Base-by-base conservation (phyloP, 148 eudicot species). In the Drosera capensis region DNA sequence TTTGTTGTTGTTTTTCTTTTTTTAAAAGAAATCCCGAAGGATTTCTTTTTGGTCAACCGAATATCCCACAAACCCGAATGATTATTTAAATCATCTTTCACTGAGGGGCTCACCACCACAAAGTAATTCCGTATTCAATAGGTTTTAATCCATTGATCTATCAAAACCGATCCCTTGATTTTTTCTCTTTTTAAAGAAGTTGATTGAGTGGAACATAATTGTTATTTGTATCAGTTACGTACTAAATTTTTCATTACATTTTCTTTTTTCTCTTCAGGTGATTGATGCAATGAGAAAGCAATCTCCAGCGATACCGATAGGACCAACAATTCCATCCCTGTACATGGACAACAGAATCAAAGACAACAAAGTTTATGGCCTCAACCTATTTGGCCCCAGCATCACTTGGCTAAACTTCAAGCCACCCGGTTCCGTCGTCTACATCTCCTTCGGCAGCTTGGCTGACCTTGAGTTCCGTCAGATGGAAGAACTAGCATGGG, bases 361-460 rank as follows among this genome's bases (percentile, higher is more conserved):
- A 17, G 48, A 52, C 17, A 62, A 67, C 56, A 70, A 16, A 34
- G 57, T 51, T 18, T 68, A 74, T 45, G 68, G 57, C 19, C 49
- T 70, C 23, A 63, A 35, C 35, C 64, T 71, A 43, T 53, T 52
- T 52, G 58, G 35, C 14, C 39, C 40, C 11, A 62, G 54, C 51
- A 55, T 28, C 9, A 34, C 48, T 8, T 75, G 80, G 80, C 71
- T 71, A 12, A 54, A 64, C 55, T 19, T 36, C 1, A 64, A 46
- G 24, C 38, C 45, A 23, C 38, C 46, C 0, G n/a, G 15, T 7
- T 74, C 72, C 0, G 71, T 67, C 0, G 55, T 70, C 17, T 74
- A 70, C 31, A 70, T 56, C 5, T 66, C 76, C 3, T 70, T 74
- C 16, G 76, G 80, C 2, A 74, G 76, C 44, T 6, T 71, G 11